phyloP scores from a whole-genome alignment of 2,329 filamentous ascomycete genomes.

The Coniella lustricola region DNA sequence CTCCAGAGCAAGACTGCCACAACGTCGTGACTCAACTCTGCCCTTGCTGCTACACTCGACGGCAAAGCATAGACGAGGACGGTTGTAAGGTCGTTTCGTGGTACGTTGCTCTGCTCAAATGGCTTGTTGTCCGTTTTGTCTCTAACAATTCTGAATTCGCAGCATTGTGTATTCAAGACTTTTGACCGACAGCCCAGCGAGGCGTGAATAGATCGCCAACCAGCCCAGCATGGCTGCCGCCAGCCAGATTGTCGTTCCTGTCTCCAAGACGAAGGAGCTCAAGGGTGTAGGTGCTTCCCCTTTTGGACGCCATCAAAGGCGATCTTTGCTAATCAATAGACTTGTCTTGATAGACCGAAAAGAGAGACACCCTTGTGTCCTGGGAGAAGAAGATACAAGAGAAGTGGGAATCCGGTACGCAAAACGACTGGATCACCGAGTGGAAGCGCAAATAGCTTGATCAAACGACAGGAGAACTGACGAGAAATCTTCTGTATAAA shows the following conservation, averaged over 20 bases:
- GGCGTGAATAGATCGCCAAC: not conserved
- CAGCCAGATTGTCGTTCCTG: conserved; percentile 43
- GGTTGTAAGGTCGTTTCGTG: not conserved
- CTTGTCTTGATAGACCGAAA: conserved; percentile 59
- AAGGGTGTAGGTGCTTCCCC: conserved; percentile 41
- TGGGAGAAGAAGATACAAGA: conserved; percentile 90
- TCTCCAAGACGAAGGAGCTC: conserved; percentile 55
- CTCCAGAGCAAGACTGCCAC: not conserved
- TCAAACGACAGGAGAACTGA: not conserved
- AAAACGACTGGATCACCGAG: too few species aligned
- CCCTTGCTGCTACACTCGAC: not conserved
- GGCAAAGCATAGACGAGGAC: not conserved
- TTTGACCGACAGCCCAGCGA: not conserved
- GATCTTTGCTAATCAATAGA: conserved; percentile 11
- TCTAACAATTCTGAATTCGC: not conserved
- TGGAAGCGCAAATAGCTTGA: too few species aligned
- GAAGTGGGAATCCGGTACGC: conserved; percentile 60
- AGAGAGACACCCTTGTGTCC: conserved; percentile 73
- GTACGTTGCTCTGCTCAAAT: too few species aligned
- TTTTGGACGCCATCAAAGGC: too few species aligned
- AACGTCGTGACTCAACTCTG: conserved; percentile 11
- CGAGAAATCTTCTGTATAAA: not conserved
- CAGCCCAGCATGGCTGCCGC: conserved; percentile 37
- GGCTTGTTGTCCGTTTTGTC: too few species aligned
- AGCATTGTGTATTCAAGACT: not conserved